phyloP scores from a whole-genome alignment of 176 grass and related monocot species.

The Cocos nucifera region DNA sequence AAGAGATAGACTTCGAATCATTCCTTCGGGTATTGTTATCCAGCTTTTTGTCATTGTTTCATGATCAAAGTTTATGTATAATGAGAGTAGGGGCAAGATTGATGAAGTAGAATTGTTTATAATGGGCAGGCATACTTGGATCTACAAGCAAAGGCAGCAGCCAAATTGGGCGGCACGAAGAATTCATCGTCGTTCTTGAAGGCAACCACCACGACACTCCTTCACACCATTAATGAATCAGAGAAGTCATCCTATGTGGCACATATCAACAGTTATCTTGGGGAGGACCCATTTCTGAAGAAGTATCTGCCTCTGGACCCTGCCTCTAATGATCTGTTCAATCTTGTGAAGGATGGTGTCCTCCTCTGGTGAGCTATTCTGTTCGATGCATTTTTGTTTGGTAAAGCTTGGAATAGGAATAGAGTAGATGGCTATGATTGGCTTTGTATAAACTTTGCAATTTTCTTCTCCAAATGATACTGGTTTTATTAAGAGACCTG shows the following conservation, averaged over 20 bases:
- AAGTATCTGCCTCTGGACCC: conserved; percentile 89
- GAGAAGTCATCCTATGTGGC: conserved; percentile 93
- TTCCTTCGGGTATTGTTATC: conserved; percentile 52
- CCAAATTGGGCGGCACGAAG: conserved; percentile 50
- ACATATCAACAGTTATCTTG: conserved; percentile 86
- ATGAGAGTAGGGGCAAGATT: no score
- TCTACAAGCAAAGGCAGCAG: conserved; percentile 47
- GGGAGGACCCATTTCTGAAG: conserved; percentile 79
- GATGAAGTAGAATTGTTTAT: background rate
- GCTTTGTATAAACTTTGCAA: no score
- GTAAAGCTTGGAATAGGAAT: no score
- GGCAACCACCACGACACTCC: conserved; percentile 67
- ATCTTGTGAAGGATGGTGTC: conserved; percentile 82
- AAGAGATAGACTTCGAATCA: conserved; percentile 87
- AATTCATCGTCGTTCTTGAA: conserved; percentile 79
- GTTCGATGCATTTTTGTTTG: no score
- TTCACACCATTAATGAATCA: conserved; percentile 88
- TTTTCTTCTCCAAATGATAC: no score
- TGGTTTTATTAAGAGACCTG: no score
- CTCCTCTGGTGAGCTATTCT: conserved; percentile 63
- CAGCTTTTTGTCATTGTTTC: no score
- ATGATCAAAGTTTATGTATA: no score
- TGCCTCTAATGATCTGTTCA: conserved; percentile 57
- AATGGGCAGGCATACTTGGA: conserved; percentile 64
- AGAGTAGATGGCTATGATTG: no score